A percentile compares a stretch with the other conserved stretches of the same genome.
These are phyloP conservation scores for Vitis hybrid DNA, from an alignment of 177 flowering plant genomes.

Conservation along the genomic window DNA sequence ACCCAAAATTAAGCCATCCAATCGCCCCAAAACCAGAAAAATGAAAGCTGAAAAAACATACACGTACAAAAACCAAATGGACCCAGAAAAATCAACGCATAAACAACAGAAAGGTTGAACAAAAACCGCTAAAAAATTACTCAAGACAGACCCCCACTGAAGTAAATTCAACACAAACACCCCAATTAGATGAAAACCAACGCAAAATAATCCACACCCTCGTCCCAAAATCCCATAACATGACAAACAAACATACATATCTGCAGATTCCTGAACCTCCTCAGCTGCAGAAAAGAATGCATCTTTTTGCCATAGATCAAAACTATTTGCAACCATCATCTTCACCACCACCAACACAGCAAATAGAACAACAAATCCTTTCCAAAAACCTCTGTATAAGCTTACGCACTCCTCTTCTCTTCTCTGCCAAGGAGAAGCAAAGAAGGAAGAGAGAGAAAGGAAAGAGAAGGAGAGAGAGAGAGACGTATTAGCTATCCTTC, in stretches of 20 bases:
- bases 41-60: not conserved
- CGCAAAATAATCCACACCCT: slow-evolving; percentile 9
- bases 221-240: not conserved
- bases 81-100: not conserved
- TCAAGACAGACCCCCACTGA: no score
- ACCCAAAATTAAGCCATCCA: not conserved
- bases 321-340: slow-evolving; percentile 72
- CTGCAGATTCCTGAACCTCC: slow-evolving; percentile 88
- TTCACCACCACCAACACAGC: slow-evolving; percentile 12
- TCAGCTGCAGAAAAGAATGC: slow-evolving; percentile 88
- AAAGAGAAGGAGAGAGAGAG: slow-evolving; percentile 7
- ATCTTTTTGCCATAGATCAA: slow-evolving; percentile 86
- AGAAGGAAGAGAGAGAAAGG: slow-evolving; percentile 28
- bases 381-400: not conserved
- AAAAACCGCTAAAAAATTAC: no score
- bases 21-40: not conserved
- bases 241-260: slow-evolving; percentile 43
- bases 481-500: slow-evolving; percentile 2
- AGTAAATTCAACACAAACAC: no score
- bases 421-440: slow-evolving; percentile 24
- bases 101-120: no score
- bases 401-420: slow-evolving; percentile 11
- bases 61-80: not conserved
- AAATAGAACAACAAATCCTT: not conserved
- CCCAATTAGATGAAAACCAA: not conserved